Evolutionary conservation across 495 filamentous ascomycete species (phyloP), one percentile per base, ranked within the genome.

Genomic region (Penicillium bialowiezense): DNA sequence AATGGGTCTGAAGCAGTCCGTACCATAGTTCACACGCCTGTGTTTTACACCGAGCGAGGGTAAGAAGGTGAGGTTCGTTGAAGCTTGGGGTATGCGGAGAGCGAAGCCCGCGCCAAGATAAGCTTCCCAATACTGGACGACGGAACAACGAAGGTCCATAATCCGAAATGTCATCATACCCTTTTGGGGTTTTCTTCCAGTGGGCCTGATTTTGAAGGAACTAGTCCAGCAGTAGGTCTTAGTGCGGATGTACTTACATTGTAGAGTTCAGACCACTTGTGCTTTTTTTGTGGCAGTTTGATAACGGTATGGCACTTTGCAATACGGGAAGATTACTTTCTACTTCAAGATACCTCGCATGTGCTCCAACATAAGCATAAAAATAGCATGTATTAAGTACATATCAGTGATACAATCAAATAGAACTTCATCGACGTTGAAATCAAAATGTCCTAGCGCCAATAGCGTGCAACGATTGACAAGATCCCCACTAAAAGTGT

Each of bases 21-120:
- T 55, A 60, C 60, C 60, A 62, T 62, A 29, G 2, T 60, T 42
- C 10, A 26, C 10, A 32, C 34, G 32, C 20, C 33, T 43, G 28
- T 44, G 17, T 14, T n/a, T 13, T 6, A 10, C 31, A 12, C n/a
- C 26, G 13, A 17, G 28, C n/a, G 14, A 19, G 10, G 40, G 36
- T 13, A 36, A 33, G 13, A 36, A 43, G 15, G 21, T 18, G 24
- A 32, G 45, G 28, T 10, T 39, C 9, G 36, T 24, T 20, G 20
- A 36, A 44, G 37, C 29, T 43, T 54, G 54, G 43, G 50, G 42
- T 40, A 44, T 55, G 56, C 56, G 51, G 55, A 54, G 55, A 55
- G 43, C 43, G 26, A 38, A 23, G 13, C 18, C 19, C 19, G 38
- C 19, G 35, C 45, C 35, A 48, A 40, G 45, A 19, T 23, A 3